Conservation (phyloP, 495 filamentous ascomycete genomes). For the Astrocystis sublimbata region DNA sequence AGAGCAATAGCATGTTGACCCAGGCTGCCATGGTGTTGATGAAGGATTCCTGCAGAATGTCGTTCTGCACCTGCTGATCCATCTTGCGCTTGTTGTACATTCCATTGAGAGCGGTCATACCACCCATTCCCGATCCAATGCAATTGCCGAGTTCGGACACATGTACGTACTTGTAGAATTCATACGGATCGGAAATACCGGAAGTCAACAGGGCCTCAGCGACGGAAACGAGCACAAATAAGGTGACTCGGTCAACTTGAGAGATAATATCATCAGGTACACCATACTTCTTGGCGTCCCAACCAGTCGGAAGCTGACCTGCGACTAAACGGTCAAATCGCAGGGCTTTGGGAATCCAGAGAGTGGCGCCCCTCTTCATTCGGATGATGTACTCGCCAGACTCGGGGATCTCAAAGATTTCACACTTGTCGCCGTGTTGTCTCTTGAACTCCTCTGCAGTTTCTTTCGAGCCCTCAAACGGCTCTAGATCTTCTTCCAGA, state of each 20-base stretch:
- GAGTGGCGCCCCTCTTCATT: constrained; percentile 88
- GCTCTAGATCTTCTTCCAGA: constrained; percentile 93
- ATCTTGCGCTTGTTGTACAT: constrained; percentile 99
- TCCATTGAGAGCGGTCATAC: constrained; percentile 83
- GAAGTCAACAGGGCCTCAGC: constrained; percentile 86
- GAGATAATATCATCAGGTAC: constrained; percentile 96
- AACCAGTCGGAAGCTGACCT: constrained; percentile 94
- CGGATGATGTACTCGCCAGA: constrained; percentile 92
- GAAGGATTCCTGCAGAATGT: constrained; percentile 98
- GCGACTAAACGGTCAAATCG: constrained; percentile 96
- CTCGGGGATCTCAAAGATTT: constrained; percentile 94
- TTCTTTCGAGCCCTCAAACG: constrained; percentile 96
- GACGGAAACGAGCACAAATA: constrained; percentile 91
- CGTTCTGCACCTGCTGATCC: constrained; percentile 97
- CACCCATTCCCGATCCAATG: constrained; percentile 95
- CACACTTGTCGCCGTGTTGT: constrained; percentile 94
- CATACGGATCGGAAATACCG: constrained; percentile 99
- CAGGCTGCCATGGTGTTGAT: constrained; percentile 99
- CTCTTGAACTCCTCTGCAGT: constrained; percentile 96
- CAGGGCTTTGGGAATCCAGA: constrained; percentile 95
- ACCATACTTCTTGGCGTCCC: constrained; percentile 93
- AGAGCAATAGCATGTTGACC: constrained; percentile 98
- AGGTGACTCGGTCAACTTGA: constrained; percentile 93
- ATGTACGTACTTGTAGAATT: constrained; percentile 99
- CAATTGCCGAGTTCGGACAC: constrained; percentile 98